Percentiles rank a stretch among this genome's conserved stretches.
Conservation (phyloP, 148 eudicot species). For the Dianthus caryophyllus region DNA sequence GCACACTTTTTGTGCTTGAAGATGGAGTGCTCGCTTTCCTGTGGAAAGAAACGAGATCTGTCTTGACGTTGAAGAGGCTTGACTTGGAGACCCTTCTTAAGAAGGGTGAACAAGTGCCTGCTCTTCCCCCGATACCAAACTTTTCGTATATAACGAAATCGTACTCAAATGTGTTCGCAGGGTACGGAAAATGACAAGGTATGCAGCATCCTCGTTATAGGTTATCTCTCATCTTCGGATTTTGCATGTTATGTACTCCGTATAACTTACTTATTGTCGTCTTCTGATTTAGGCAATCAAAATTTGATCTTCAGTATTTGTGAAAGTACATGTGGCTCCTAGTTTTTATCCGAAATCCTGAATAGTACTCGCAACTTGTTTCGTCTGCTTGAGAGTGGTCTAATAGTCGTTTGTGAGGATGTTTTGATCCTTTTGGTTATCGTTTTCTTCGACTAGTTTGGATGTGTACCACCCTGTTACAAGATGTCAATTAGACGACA, state of each 20-base stretch:
- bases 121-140: conserved; percentile 64
- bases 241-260: neutral
- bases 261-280: too few relatives aligned
- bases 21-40: conserved; percentile 63
- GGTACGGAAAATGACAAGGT: conserved; percentile 57
- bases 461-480: neutral
- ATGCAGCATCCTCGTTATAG: conserved; percentile 7
- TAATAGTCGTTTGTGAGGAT: neutral
- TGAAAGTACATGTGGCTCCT: too few relatives aligned
- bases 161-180: conserved; percentile 75
- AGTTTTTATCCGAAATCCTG: too few relatives aligned
- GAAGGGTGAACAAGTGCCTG: conserved; percentile 72
- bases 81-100: conserved; percentile 58
- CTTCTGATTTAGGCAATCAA: too few relatives aligned
- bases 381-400: neutral
- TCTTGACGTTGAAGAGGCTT: conserved; percentile 67
- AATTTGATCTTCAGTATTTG: too few relatives aligned
- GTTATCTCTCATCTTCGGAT: neutral
- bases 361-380: neutral
- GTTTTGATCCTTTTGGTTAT: neutral
- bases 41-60: conserved; percentile 74
- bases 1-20: conserved; percentile 60
- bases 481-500: neutral
- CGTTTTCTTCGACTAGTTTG: neutral
- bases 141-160: conserved; percentile 82